phyloP scores from a whole-genome alignment of 2,329 filamentous ascomycete species.

The Penicillium vulpinum region DNA sequence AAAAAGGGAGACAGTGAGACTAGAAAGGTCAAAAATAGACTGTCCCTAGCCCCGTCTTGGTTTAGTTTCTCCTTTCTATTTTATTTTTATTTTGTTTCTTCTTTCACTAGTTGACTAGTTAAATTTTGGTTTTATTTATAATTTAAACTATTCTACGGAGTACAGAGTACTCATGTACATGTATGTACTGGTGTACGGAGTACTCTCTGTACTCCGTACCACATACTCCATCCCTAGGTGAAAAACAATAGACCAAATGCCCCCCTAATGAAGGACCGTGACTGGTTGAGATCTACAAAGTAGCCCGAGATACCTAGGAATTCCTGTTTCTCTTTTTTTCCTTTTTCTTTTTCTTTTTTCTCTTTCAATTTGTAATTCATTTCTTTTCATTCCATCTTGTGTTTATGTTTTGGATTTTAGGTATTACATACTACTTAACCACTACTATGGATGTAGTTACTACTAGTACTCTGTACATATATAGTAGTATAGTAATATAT shows the following conservation, averaged over 20 bases:
- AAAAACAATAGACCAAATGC: not conserved
- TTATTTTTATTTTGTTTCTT: not conserved
- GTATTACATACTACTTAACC: too few relatives aligned
- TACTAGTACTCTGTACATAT: too few relatives aligned
- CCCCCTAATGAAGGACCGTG: not conserved
- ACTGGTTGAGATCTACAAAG: not conserved
- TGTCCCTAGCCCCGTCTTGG: conserved; percentile 16
- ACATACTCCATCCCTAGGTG: not conserved
- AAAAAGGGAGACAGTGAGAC: conserved; percentile 18
- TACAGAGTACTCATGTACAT: not conserved
- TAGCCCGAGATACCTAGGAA: not conserved
- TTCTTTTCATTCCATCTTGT: not conserved
- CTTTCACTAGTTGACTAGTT: not conserved
- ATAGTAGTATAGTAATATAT: too few relatives aligned
- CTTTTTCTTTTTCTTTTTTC: not conserved
- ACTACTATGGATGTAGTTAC: too few relatives aligned
- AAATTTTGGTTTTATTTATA: too few relatives aligned
- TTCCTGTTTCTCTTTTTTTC: not conserved
- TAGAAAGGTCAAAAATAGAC: conserved; percentile 27
- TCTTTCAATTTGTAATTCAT: not conserved
- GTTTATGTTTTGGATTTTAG: conserved; percentile 8
- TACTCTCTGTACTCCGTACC: too few relatives aligned
- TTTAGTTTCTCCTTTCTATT: conserved; percentile 2
- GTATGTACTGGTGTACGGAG: too few relatives aligned
- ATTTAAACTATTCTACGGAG: not conserved